phyloP scores from a whole-genome alignment of 805 yeast genomes.

The Candida argentea region DNA sequence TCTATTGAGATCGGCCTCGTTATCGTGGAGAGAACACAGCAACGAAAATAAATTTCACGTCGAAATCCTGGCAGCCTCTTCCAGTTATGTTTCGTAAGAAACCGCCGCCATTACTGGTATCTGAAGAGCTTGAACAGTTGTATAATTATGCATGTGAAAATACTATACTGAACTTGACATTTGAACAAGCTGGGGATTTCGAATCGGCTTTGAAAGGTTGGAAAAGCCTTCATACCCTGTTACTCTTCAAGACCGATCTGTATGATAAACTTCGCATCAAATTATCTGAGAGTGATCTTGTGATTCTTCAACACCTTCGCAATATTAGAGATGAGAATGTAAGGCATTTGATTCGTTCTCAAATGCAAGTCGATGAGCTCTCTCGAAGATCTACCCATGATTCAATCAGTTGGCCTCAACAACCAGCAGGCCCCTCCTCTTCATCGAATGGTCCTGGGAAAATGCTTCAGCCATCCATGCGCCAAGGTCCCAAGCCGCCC shows the following conservation, averaged over 20 bases:
- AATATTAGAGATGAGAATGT: conserved; percentile 33
- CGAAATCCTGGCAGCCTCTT: neutral
- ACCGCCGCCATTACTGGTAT: conserved; percentile 41
- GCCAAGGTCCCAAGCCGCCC: conserved; percentile 4
- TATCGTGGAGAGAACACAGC: conserved; percentile 1
- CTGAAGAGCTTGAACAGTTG: conserved; percentile 48
- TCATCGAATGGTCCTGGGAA: conserved; percentile 1
- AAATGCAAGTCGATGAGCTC: conserved; percentile 29
- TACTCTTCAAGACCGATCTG: conserved; percentile 44
- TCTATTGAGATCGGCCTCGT: conserved; percentile 1
- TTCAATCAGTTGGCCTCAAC: neutral
- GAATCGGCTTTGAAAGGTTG: conserved; percentile 60
- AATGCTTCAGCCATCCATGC: conserved; percentile 11
- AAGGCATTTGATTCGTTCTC: conserved; percentile 31
- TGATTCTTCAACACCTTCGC: conserved; percentile 21
- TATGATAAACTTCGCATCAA: conserved; percentile 34
- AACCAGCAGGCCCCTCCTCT: conserved; percentile 1
- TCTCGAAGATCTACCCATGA: conserved; percentile 9
- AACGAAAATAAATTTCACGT: conserved; percentile 16
- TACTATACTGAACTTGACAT: conserved; percentile 44
- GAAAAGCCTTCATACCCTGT: conserved; percentile 58
- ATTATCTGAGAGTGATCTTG: conserved; percentile 14
- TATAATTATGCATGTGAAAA: conserved; percentile 54
- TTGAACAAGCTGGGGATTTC: conserved; percentile 45
- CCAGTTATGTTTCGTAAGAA: conserved; percentile 34